Conservation (phyloP, 768 basidiomycete species). For the Crassisporium funariophilum region DNA sequence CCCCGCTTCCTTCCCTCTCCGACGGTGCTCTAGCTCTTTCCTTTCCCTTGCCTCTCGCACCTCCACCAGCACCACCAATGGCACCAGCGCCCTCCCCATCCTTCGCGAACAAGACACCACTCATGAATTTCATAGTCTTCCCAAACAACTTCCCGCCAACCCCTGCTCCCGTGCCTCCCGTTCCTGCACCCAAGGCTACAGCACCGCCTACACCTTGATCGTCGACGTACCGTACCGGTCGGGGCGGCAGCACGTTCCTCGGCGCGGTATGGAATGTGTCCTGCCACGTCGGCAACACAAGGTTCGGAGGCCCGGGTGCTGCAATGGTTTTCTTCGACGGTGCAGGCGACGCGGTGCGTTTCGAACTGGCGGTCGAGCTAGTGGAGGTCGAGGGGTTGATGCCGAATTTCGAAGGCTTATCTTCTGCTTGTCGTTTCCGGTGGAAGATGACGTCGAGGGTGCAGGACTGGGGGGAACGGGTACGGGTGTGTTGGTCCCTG, state of each 20-base stretch:
- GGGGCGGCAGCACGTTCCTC: constrained; percentile 49
- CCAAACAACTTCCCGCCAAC: constrained; percentile 39
- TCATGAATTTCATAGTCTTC: constrained; percentile 67
- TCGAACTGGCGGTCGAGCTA: constrained; percentile 12
- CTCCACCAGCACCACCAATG: background rate
- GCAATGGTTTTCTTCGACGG: constrained; percentile 32
- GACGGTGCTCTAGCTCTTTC: constrained; percentile 5
- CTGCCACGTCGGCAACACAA: constrained; percentile 86
- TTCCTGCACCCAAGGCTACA: background rate
- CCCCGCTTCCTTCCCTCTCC: constrained; percentile 1
- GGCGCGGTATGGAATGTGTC: constrained; percentile 83
- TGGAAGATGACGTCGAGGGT: constrained; percentile 5
- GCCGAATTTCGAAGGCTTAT: no score
- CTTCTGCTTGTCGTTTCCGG: background rate
- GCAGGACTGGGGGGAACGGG: constrained; percentile 10
- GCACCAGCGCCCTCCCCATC: background rate
- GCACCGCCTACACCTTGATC: constrained; percentile 1
- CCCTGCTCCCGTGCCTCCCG: constrained; percentile 2
- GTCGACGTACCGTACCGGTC: constrained; percentile 5
- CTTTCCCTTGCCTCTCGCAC: constrained; percentile 10
- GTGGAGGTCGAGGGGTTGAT: background rate
- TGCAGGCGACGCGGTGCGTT: constrained; percentile 31
- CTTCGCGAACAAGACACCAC: constrained; percentile 47
- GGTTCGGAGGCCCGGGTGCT: constrained; percentile 60
- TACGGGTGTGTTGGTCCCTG: constrained; percentile 12